Percentiles rank a stretch among this genome's conserved stretches.
phyloP scores from a whole-genome alignment of 2,329 filamentous ascomycete species.

The Huntiella moniliformis region DNA sequence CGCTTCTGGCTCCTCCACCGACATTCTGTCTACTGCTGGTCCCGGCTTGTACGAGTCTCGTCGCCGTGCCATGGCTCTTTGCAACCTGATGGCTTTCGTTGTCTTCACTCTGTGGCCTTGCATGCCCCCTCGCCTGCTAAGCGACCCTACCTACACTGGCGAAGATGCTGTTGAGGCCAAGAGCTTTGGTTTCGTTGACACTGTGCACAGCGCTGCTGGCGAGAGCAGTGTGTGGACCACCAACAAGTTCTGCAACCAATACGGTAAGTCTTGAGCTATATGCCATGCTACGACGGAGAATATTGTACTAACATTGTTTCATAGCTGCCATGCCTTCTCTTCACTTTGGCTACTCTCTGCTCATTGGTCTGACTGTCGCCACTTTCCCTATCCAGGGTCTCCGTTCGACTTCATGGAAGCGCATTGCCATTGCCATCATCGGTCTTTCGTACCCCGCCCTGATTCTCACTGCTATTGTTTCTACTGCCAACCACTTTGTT shows the following conservation, averaged over 20 bases:
- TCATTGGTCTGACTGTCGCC: constrained; percentile 51
- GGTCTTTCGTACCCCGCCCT: constrained; percentile 45
- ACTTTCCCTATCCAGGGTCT: constrained; percentile 41
- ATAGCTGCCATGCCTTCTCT: constrained; percentile 55
- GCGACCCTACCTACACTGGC: constrained; percentile 35
- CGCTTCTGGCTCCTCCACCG: constrained; percentile 13
- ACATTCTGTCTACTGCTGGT: constrained; percentile 20
- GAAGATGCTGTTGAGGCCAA: constrained; percentile 37
- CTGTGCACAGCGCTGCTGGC: constrained; percentile 29
- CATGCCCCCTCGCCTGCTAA: constrained; percentile 43
- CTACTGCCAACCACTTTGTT: constrained; percentile 56
- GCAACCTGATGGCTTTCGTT: constrained; percentile 40
- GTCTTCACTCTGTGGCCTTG: constrained; percentile 45
- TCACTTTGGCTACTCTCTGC: constrained; percentile 57
- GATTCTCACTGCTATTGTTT: constrained; percentile 49
- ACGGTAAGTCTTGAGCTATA: constrained; percentile 28
- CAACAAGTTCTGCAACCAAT: constrained; percentile 59
- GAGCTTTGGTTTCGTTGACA: constrained; percentile 42
- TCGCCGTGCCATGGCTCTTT: constrained; percentile 41
- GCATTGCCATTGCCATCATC: constrained; percentile 24
- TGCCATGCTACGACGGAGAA: background rate
- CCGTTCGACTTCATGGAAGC: constrained; percentile 31
- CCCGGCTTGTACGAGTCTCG: constrained; percentile 33
- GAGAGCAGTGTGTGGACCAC: constrained; percentile 52
- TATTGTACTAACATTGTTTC: constrained; percentile 10